These are phyloP conservation scores for Aspergillus ochraceoroseus DNA, from an alignment of 2,329 filamentous ascomycete genomes.

Conservation along the genomic window DNA sequence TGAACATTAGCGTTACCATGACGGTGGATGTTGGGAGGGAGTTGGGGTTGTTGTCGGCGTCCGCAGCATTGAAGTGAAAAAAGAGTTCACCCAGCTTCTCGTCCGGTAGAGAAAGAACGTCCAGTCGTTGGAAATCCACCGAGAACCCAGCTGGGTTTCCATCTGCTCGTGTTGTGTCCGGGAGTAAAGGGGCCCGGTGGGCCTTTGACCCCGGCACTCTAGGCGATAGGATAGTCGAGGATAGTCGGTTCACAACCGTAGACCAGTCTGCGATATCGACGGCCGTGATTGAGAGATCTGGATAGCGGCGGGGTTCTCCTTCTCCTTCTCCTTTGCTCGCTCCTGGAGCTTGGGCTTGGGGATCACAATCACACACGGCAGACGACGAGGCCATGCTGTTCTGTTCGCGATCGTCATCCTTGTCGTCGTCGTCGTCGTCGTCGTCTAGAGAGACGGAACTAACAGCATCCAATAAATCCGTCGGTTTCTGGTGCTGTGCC, in stretches of 20 bases:
- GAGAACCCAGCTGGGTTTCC: conserved; percentile 16
- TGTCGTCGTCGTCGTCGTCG: not conserved
- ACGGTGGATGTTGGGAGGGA: conserved; percentile 30
- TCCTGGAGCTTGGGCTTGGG: not conserved
- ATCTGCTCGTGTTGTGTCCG: not conserved
- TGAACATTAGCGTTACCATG: conserved; percentile 83
- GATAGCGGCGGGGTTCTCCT: not conserved
- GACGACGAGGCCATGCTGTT: no score
- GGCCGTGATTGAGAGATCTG: conserved; percentile 52
- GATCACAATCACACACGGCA: no score
- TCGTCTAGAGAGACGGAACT: conserved; percentile 8
- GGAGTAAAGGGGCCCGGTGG: conserved; percentile 30
- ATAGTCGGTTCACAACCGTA: conserved; percentile 56
- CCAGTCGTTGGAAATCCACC: conserved; percentile 47
- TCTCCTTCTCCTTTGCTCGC: not conserved
- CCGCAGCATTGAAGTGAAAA: no score
- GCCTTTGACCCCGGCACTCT: conserved; percentile 28
- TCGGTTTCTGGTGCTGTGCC: not conserved
- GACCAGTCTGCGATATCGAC: conserved; percentile 81
- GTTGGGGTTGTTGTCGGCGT: no score
- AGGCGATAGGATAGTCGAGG: conserved; percentile 48
- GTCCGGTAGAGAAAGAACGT: conserved; percentile 46
- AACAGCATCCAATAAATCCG: conserved; percentile 13
- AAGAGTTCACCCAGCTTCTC: conserved; percentile 39
- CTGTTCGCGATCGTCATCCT: not conserved